Conservation (phyloP, 306 rosid genomes). For the Trichosanthes cucumerina region DNA sequence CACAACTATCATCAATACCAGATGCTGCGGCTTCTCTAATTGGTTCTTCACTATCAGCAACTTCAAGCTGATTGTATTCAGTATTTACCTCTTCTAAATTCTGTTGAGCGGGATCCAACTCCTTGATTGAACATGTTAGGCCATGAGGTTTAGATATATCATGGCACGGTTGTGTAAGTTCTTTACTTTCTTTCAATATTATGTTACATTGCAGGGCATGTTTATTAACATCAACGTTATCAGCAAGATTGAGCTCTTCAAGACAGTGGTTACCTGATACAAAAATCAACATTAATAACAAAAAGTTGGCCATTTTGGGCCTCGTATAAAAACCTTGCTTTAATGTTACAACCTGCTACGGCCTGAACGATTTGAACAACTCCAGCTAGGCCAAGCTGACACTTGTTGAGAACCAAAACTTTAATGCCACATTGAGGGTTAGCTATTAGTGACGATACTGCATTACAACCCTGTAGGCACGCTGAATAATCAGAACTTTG, state of each 20-base stretch:
- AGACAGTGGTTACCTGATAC: constrained; percentile 45
- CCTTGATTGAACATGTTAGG: constrained; percentile 7
- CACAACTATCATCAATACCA: constrained; percentile 51
- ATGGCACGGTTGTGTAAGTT: constrained; percentile 21
- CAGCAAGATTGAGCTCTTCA: constrained; percentile 68
- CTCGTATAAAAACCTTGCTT: neutral
- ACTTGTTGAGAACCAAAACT: constrained; percentile 62
- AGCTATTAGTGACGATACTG: constrained; percentile 46
- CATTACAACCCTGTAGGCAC: constrained; percentile 48
- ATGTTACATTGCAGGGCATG: constrained; percentile 22
- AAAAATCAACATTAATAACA: constrained; percentile 6
- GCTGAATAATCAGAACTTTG: constrained; percentile 6
- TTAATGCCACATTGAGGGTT: constrained; percentile 61
- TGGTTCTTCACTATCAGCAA: constrained; percentile 74
- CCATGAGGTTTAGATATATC: constrained; percentile 16
- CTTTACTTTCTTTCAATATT: constrained; percentile 21
- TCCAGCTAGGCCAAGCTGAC: constrained; percentile 69
- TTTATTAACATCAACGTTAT: constrained; percentile 31
- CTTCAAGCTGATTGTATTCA: constrained; percentile 40
- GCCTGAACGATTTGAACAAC: constrained; percentile 59
- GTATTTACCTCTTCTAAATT: constrained; percentile 20
- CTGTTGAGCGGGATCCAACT: constrained; percentile 31
- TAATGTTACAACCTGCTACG: constrained; percentile 40
- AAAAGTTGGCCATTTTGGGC: neutral
- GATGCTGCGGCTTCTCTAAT: constrained; percentile 35